These are phyloP conservation scores for Kwoniella heveanensis DNA, from an alignment of 768 basidiomycete genomes.

Conservation along the genomic window DNA sequence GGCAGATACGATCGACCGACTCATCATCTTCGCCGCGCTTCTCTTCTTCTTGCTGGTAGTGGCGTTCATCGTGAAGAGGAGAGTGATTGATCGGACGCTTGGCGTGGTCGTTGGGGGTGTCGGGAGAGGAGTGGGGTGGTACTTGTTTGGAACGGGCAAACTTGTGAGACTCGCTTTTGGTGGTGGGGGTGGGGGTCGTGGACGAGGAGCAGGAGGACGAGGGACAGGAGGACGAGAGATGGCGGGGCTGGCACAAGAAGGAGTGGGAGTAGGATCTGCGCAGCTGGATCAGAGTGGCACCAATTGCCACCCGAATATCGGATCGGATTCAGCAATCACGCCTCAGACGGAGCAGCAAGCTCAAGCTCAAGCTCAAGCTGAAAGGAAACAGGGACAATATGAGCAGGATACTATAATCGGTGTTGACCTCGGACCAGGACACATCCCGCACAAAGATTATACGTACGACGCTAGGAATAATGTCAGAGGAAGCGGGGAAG, in stretches of 20 bases:
- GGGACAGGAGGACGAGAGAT: not conserved
- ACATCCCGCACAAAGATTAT: conserved; percentile 5
- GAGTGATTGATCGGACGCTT: conserved; percentile 76
- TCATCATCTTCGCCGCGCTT: conserved; percentile 78
- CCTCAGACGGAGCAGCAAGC: not conserved
- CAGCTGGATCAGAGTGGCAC: not conserved
- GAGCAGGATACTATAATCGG: not conserved
- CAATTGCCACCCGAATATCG: not conserved
- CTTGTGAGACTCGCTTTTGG: conserved; percentile 26
- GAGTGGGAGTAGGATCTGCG: not conserved
- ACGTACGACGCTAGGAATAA: conserved; percentile 5
- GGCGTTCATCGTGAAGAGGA: conserved; percentile 82
- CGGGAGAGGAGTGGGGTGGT: conserved; percentile 72
- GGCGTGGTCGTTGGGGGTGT: conserved; percentile 48
- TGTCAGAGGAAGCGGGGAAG: not conserved
- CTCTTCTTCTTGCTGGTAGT: conserved; percentile 81
- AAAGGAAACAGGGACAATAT: not conserved
- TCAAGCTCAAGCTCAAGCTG: not conserved
- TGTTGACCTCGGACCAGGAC: conserved; percentile 1
- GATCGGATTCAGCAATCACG: conserved; percentile 9
- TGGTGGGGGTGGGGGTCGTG: conserved; percentile 26
- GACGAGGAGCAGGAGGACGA: not conserved
- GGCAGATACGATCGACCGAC: conserved; percentile 86
- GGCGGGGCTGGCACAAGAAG: not conserved
- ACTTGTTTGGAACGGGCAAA: conserved; percentile 59